Conservation (phyloP, 2,329 filamentous ascomycete genomes). For the Lachnellula occidentalis region DNA sequence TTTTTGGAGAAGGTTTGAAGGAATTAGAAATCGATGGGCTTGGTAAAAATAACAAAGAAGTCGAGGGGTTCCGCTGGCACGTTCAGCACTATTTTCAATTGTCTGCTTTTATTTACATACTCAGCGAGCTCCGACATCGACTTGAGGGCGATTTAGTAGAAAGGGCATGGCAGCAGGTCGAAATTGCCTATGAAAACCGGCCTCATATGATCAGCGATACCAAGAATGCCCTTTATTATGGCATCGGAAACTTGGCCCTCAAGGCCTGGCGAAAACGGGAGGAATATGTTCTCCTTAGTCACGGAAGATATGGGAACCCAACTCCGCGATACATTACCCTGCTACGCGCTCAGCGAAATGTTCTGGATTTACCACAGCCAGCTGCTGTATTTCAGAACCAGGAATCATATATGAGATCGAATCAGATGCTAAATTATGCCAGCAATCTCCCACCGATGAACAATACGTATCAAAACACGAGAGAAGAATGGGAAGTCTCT, state of each 20-base stretch:
- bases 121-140: constrained; percentile 31
- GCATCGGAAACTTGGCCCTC: constrained; percentile 26
- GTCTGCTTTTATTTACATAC: constrained; percentile 32
- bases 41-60: constrained; percentile 24
- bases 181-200: constrained; percentile 27
- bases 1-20: constrained; percentile 33
- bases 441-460: background rate
- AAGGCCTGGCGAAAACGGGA: constrained; percentile 29
- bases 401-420: background rate
- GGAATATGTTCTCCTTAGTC: constrained; percentile 15
- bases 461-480: background rate
- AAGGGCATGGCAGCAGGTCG: constrained; percentile 30
- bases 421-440: background rate
- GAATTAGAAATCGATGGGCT: constrained; percentile 33
- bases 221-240: constrained; percentile 25
- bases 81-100: constrained; percentile 32
- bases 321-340: constrained; percentile 19
- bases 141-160: constrained; percentile 26
- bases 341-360: constrained; percentile 22
- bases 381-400: background rate
- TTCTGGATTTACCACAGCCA: constrained; percentile 8
- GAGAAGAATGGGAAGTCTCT: constrained; percentile 7
- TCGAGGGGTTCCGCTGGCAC: constrained; percentile 33
- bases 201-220: constrained; percentile 25
- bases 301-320: constrained; percentile 1